phyloP scores from a whole-genome alignment of 2,329 filamentous ascomycete genomes.

The Nakataea oryzae region DNA sequence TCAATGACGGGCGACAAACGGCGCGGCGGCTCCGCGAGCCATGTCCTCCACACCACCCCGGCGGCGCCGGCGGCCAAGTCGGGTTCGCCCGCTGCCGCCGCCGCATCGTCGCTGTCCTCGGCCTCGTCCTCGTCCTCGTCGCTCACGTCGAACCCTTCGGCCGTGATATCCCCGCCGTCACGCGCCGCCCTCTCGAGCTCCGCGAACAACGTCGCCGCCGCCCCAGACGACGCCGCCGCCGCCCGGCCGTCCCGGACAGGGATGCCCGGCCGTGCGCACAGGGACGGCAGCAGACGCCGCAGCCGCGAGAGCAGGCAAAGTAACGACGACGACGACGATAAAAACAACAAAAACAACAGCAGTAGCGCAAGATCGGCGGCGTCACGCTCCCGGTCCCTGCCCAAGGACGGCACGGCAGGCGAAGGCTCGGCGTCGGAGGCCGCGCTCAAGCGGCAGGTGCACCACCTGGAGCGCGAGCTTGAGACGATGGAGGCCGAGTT shows the following conservation, averaged over 20 bases:
- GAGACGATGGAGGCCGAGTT: constrained; percentile 42
- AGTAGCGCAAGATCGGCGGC: constrained; percentile 6
- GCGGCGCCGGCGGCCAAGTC: constrained; percentile 9
- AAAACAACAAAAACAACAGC: not conserved
- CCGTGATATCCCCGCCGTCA: constrained; percentile 27
- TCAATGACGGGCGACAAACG: constrained; percentile 10
- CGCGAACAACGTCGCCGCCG: constrained; percentile 4
- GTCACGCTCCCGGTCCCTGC: constrained; percentile 6
- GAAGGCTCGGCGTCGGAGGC: not conserved
- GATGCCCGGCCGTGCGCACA: not conserved
- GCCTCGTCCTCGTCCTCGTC: constrained; percentile 15
- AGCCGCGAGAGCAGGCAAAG: not conserved
- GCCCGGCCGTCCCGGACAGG: not conserved
- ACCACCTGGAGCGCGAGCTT: constrained; percentile 41
- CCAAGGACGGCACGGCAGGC: constrained; percentile 11
- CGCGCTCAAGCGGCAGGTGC: constrained; percentile 7
- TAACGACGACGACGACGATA: not conserved
- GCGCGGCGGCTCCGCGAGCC: constrained; percentile 15
- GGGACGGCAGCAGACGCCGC: not conserved
- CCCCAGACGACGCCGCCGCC: not conserved
- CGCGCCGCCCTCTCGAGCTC: constrained; percentile 25
- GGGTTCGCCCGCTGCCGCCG: constrained; percentile 16
- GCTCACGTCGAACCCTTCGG: constrained; percentile 7
- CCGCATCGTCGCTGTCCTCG: constrained; percentile 12
- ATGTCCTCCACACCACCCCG: constrained; percentile 19